Evolutionary conservation across 2,329 filamentous ascomycete species (phyloP).

Genomic region (Aspergillus brasiliensis): DNA sequence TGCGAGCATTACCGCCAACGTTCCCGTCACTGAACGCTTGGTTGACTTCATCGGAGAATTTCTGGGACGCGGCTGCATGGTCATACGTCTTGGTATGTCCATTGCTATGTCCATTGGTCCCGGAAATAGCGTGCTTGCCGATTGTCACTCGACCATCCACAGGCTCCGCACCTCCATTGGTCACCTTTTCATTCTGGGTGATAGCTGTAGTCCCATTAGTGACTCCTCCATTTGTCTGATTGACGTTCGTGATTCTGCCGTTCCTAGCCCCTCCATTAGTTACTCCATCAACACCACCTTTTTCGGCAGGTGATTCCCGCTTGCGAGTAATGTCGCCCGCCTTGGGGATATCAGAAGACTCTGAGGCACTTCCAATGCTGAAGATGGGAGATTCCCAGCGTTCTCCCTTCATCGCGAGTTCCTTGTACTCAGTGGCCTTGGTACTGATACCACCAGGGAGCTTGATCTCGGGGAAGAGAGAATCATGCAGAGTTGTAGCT

Average conservation of each 20-base stretch:
- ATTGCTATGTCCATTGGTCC: slow-evolving; percentile 1
- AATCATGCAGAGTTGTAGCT: slow-evolving; percentile 83
- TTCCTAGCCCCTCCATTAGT: not conserved
- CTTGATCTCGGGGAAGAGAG: slow-evolving; percentile 85
- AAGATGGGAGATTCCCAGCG: slow-evolving; percentile 96
- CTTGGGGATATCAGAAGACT: slow-evolving; percentile 70
- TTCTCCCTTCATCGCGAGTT: slow-evolving; percentile 83
- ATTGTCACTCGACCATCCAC: slow-evolving; percentile 3
- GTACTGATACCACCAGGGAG: slow-evolving; percentile 85
- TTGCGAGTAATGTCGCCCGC: slow-evolving; percentile 60
- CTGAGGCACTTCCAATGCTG: slow-evolving; percentile 74
- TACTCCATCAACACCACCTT: not conserved
- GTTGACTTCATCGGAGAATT: slow-evolving; percentile 37
- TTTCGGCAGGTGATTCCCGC: slow-evolving; percentile 50
- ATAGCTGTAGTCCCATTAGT: slow-evolving; percentile 10
- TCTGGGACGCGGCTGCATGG: slow-evolving; percentile 25
- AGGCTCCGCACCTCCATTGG: slow-evolving; percentile 17
- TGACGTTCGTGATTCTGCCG: slow-evolving; percentile 10
- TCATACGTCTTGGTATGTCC: slow-evolving; percentile 13
- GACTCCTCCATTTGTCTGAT: slow-evolving; percentile 14
- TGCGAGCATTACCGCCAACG: slow-evolving; percentile 3
- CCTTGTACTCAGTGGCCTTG: slow-evolving; percentile 92
- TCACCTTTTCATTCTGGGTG: slow-evolving; percentile 14
- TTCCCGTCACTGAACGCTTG: slow-evolving; percentile 29
- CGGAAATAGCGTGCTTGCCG: slow-evolving; percentile 8